A percentile compares a stretch with the other conserved stretches of the same genome.
Conservation (phyloP, 768 basidiomycete genomes). For the button mushroom (Agaricus bisporus) region DNA sequence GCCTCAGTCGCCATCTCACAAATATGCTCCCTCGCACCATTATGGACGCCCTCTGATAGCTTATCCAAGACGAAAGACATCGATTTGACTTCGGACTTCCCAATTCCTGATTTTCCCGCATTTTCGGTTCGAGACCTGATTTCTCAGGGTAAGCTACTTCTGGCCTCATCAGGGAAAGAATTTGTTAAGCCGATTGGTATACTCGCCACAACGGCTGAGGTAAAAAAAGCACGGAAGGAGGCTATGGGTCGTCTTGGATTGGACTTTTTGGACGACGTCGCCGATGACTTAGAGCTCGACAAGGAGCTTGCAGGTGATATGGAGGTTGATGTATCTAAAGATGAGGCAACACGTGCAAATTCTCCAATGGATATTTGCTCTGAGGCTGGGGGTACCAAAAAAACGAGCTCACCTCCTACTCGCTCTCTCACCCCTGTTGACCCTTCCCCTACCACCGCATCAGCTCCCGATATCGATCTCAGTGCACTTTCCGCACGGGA, state of each 20-base stretch:
- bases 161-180: conserved; percentile 93
- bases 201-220: conserved; percentile 67
- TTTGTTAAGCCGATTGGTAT: conserved; percentile 72
- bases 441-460: conserved; percentile 41
- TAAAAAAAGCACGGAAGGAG: conserved; percentile 82
- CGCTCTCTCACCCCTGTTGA: conserved; percentile 41
- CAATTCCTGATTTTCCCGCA: conserved; percentile 55
- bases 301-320: conserved; percentile 67
- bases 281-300: conserved; percentile 81
- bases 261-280: conserved; percentile 75
- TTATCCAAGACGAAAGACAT: conserved; percentile 22
- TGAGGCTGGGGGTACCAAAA: conserved; percentile 27
- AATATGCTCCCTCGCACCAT: conserved; percentile 78
- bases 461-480: conserved; percentile 39
- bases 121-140: conserved; percentile 78
- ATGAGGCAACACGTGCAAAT: conserved; percentile 1
- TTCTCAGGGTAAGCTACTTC: conserved; percentile 67
- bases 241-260: conserved; percentile 85
- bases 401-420: conserved; percentile 33
- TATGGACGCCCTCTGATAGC: conserved; percentile 57
- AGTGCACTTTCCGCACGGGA: conserved; percentile 82
- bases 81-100: conserved; percentile 17
- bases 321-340: conserved; percentile 25
- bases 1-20: conserved; percentile 85
- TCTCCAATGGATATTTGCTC: conserved; percentile 31